Evolutionary conservation across 371 early-diverging fungal genomes (phyloP), one percentile per base, ranked within the genome.

Genomic region (Mortierella polycephala): DNA sequence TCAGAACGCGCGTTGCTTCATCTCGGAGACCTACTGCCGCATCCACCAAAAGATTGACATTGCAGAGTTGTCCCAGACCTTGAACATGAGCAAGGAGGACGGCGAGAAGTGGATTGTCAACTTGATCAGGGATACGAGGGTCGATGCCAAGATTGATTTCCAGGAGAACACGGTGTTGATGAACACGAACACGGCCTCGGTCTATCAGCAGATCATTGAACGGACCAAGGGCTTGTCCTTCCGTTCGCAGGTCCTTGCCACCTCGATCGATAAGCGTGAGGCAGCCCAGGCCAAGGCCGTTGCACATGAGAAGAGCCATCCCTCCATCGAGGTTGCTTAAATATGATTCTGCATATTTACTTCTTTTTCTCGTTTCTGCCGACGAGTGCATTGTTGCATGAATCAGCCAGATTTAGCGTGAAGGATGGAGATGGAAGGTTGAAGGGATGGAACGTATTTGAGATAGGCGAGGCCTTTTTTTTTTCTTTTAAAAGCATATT

Each of bases 91-190:
- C 74, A 91, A 91, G 77, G 96, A 94, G 67, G 94, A 94, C 80
- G 96, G 96, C 57, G 97, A 97, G 83, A 96, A 96, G 83, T 97
- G 97, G 97, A 95, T 97, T 58, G 97, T 95, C 60, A 95, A 97
- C 87, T 86, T 97, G 79, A 96, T 97, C 81, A 90, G 96, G 52
- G 95, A 96, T 73, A 95, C 96, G 23, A 89, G 96, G 63, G 94
- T 97, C 70, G 97, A 97, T 66, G 98, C 97, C 76, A 97, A 97
- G 91, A 94, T 97, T 76, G 96, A 97, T 82, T 92, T 93, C 73
- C 88, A 95, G 85, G 94, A 89, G 89, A 95, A 96, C 85, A 93
- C 96, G 23, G 95, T 97, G 44, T 85, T 96, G 58, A 96, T 97
- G 95, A 95, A 96, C 75, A 90, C 93, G 53, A 90, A 90, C 69